Conservation (phyloP, 139 green algal genomes). For the Chlorella sorokiniana region DNA sequence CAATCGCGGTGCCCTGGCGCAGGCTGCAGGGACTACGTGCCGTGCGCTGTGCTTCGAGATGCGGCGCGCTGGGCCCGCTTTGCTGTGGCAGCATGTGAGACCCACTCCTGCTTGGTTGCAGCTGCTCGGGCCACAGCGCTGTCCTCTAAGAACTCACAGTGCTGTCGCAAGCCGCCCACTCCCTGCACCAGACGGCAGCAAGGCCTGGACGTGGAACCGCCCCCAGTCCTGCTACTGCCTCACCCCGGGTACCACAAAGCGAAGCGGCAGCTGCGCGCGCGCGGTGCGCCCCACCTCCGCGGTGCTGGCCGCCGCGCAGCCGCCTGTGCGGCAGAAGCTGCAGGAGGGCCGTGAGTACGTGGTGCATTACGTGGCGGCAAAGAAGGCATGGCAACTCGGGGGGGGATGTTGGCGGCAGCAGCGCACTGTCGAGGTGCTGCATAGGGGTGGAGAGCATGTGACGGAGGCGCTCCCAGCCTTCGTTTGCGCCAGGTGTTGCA, state of each 20-base stretch:
- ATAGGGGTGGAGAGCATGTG: too few relatives aligned
- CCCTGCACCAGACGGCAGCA: too few relatives aligned
- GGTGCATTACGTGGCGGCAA: not conserved
- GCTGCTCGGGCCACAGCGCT: too few relatives aligned
- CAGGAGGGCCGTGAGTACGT: not conserved
- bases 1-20: too few relatives aligned
- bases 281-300: not conserved
- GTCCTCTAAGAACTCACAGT: not conserved
- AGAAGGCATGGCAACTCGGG: too few relatives aligned
- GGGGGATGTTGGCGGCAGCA: too few relatives aligned
- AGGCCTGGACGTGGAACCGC: too few relatives aligned
- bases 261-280: not conserved
- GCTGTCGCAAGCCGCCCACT: too few relatives aligned
- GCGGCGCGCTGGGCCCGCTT: not conserved
- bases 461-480: too few relatives aligned
- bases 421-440: too few relatives aligned
- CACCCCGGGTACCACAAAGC: not conserved
- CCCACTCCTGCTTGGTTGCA: too few relatives aligned
- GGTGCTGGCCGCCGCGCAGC: not conserved
- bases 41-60: not conserved
- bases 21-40: constrained; percentile 9
- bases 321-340: constrained; percentile 13
- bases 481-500: too few relatives aligned
- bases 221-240: not conserved
- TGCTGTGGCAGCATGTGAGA: not conserved